phyloP scores from a whole-genome alignment of 78 protist genomes.

The Dictyostelium firmibasis region DNA sequence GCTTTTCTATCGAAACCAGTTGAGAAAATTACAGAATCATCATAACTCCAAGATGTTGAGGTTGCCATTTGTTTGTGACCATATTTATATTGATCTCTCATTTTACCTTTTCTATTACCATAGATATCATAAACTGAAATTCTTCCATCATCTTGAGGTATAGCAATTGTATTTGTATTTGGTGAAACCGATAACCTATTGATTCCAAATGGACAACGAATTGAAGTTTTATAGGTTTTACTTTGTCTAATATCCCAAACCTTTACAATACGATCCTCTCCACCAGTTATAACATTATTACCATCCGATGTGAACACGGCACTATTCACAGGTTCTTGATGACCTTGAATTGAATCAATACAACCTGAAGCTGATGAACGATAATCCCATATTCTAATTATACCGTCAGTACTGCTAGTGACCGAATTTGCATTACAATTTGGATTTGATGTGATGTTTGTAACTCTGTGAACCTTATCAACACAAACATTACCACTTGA shows the following conservation, averaged over 20 bases:
- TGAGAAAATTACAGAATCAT: conserved; percentile 62
- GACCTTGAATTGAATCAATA: conserved; percentile 34
- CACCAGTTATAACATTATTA: conserved; percentile 2
- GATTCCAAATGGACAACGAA: conserved; percentile 62
- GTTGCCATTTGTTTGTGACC: conserved; percentile 67
- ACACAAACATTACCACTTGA: neutral
- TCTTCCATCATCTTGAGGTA: conserved; percentile 74
- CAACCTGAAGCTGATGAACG: neutral
- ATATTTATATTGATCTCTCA: conserved; percentile 77
- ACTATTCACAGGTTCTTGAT: conserved; percentile 24
- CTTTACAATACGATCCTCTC: conserved; percentile 56
- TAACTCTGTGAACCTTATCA: neutral
- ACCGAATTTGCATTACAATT: neutral
- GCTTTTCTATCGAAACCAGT: conserved; percentile 46
- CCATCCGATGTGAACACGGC: conserved; percentile 49
- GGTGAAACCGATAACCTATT: conserved; percentile 55
- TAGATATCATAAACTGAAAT: conserved; percentile 62
- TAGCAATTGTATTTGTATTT: conserved; percentile 6
- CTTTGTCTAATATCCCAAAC: conserved; percentile 66
- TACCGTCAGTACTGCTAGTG: conserved; percentile 57
- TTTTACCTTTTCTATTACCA: conserved; percentile 67
- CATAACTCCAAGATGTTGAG: conserved; percentile 50
- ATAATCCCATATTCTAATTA: conserved; percentile 41
- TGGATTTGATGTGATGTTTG: conserved; percentile 25
- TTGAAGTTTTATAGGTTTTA: conserved; percentile 41